Conservation (phyloP, 2,329 filamentous ascomycete genomes). For the Chaetomium sp. region DNA sequence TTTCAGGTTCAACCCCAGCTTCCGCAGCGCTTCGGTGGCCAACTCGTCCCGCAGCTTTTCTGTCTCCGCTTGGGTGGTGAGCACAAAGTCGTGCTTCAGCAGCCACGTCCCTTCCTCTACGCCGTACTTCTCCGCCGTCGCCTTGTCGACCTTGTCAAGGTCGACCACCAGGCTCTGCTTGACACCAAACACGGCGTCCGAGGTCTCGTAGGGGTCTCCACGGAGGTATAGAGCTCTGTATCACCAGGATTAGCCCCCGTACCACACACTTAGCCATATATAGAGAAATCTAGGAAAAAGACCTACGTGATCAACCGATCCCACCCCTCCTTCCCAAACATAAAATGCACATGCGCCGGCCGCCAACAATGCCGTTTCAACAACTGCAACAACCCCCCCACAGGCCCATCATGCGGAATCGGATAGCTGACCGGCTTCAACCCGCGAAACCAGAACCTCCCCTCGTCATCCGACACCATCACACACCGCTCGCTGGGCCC, state of each 20-base stretch:
- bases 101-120: conserved; percentile 58
- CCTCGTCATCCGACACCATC: conserved; percentile 57
- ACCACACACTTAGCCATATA: not conserved
- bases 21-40: conserved; percentile 59
- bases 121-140: conserved; percentile 53
- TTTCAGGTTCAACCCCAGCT: conserved; percentile 62
- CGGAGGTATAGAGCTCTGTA: conserved; percentile 67
- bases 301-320: conserved; percentile 78
- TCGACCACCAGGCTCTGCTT: conserved; percentile 74
- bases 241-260: not conserved
- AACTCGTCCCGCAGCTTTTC: conserved; percentile 55
- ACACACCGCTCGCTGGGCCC: conserved; percentile 68
- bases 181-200: conserved; percentile 80
- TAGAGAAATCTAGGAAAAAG: too few species aligned
- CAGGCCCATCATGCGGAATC: conserved; percentile 77
- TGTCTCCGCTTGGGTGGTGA: conserved; percentile 66
- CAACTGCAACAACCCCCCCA: conserved; percentile 61
- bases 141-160: conserved; percentile 42
- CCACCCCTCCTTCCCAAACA: conserved; percentile 75
- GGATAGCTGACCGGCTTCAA: conserved; percentile 82
- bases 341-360: conserved; percentile 78
- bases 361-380: conserved; percentile 71
- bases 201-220: conserved; percentile 73
- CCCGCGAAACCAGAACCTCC: conserved; percentile 76
- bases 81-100: conserved; percentile 68